Percentiles rank a stretch among this genome's conserved stretches.
Evolutionary conservation across 1,284 basidiomycete genomes (phyloP).

Genomic region (Ceratobasidium papillatum): DNA sequence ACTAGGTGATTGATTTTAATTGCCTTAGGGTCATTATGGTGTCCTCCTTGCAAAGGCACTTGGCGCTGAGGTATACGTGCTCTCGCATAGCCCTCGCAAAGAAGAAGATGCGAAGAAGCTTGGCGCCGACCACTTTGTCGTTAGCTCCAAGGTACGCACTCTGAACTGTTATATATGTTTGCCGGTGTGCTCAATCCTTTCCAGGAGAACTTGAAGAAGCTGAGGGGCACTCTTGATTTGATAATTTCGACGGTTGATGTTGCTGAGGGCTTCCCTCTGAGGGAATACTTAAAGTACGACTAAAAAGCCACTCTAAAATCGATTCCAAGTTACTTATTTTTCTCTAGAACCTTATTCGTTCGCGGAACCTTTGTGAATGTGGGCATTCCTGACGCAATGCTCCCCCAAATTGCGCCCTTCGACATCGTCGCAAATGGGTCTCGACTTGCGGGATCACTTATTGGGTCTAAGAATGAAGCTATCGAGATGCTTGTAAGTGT

Average conservation of each 20-base stretch:
- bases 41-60: slow-evolving; percentile 66
- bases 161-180: background rate
- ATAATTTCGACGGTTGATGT: slow-evolving; percentile 64
- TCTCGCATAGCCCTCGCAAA: slow-evolving; percentile 70
- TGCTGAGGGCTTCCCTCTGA: slow-evolving; percentile 48
- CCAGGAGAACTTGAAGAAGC: slow-evolving; percentile 58
- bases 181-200: background rate
- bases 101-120: slow-evolving; percentile 70
- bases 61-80: slow-evolving; percentile 69
- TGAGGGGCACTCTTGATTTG: slow-evolving; percentile 62
- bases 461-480: slow-evolving; percentile 71
- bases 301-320: background rate
- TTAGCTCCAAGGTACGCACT: slow-evolving; percentile 51
- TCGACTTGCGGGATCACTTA: slow-evolving; percentile 54
- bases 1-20: slow-evolving; percentile 44
- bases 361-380: slow-evolving; percentile 65
- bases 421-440: slow-evolving; percentile 56
- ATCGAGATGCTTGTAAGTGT: slow-evolving; percentile 61
- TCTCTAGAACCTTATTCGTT: slow-evolving; percentile 57
- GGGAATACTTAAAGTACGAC: slow-evolving; percentile 54
- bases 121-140: slow-evolving; percentile 65
- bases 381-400: slow-evolving; percentile 60
- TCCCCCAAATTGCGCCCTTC: slow-evolving; percentile 55
- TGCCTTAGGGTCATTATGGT: slow-evolving; percentile 58
- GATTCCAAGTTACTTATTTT: background rate